A percentile compares a stretch with the other conserved stretches of the same genome.
Conservation (phyloP, 1,284 basidiomycete species). For the Termitomyces sp. region DNA sequence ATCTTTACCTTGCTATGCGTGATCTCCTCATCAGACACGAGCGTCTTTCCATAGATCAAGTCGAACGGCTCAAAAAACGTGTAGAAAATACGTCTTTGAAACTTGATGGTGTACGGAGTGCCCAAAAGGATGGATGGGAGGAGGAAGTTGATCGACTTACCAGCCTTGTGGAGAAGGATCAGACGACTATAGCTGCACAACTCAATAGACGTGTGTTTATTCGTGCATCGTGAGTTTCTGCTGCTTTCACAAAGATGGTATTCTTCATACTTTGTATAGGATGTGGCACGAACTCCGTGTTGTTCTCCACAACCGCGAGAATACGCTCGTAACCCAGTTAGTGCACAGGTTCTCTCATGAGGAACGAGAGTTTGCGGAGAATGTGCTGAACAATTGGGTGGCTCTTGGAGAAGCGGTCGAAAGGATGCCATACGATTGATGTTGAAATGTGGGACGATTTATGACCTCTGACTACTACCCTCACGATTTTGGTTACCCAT, state of each 20-base stretch:
- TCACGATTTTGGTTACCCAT: constrained; percentile 3
- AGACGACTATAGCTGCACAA: constrained; percentile 64
- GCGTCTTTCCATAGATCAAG: constrained; percentile 76
- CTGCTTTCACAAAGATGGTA: constrained; percentile 1
- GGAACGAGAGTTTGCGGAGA: constrained; percentile 62
- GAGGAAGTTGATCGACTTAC: constrained; percentile 75
- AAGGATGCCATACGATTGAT: constrained; percentile 79
- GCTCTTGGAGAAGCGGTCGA: constrained; percentile 67
- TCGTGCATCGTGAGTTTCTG: constrained; percentile 62
- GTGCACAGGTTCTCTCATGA: constrained; percentile 70
- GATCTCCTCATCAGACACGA: constrained; percentile 83
- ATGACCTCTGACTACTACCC: not conserved
- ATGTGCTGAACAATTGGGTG: constrained; percentile 66
- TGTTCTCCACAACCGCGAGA: constrained; percentile 84
- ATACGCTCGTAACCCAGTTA: constrained; percentile 70
- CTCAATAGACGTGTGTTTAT: constrained; percentile 78
- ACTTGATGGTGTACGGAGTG: constrained; percentile 64
- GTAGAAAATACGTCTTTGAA: constrained; percentile 73
- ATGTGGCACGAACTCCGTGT: constrained; percentile 91
- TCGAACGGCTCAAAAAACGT: constrained; percentile 81
- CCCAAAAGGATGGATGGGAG: constrained; percentile 76
- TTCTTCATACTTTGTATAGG: constrained; percentile 34
- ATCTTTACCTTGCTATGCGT: constrained; percentile 80
- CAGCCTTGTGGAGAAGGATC: constrained; percentile 69
- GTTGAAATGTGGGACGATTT: not conserved